Percentiles rank a stretch among this genome's conserved stretches.
These are phyloP conservation scores for Cladosporium halotolerans DNA, from an alignment of 2,329 filamentous ascomycete species.

Conservation along the genomic window DNA sequence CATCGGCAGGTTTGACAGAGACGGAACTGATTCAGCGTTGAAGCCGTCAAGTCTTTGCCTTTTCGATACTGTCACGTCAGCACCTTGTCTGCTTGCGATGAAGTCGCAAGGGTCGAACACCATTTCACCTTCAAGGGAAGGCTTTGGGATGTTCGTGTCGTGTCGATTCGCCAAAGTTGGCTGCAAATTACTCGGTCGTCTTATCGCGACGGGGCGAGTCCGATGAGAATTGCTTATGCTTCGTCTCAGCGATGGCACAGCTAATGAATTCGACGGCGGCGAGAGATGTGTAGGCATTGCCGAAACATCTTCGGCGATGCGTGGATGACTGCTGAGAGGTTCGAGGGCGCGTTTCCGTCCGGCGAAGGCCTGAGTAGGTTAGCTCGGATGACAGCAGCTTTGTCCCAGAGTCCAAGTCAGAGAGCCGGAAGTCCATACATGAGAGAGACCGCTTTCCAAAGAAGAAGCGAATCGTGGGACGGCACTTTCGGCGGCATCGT, in stretches of 20 bases:
- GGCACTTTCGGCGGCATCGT: constrained; percentile 7
- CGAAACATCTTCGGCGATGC: too few species aligned
- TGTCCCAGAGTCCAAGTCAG: neutral
- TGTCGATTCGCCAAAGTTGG: too few species aligned
- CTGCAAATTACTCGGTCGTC: too few species aligned
- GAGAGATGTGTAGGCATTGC: too few species aligned
- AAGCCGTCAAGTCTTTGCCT: constrained; percentile 19
- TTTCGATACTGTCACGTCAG: constrained; percentile 18
- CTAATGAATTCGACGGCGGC: too few species aligned
- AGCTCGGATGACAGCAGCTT: neutral
- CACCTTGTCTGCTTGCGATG: constrained; percentile 20
- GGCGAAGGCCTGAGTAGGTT: neutral
- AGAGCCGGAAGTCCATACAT: neutral
- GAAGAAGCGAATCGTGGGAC: too few species aligned
- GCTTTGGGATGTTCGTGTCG: neutral
- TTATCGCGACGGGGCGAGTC: too few species aligned
- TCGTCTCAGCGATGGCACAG: too few species aligned
- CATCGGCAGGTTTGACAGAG: constrained; percentile 16
- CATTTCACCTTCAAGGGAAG: constrained; percentile 13
- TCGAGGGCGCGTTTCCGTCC: neutral
- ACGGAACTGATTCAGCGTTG: constrained; percentile 16
- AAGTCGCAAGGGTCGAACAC: constrained; percentile 25
- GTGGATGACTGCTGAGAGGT: neutral
- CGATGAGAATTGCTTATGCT: too few species aligned
- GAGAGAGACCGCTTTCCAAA: neutral